Conservation (phyloP, 768 basidiomycete genomes). For the Suillus sp. region DNA sequence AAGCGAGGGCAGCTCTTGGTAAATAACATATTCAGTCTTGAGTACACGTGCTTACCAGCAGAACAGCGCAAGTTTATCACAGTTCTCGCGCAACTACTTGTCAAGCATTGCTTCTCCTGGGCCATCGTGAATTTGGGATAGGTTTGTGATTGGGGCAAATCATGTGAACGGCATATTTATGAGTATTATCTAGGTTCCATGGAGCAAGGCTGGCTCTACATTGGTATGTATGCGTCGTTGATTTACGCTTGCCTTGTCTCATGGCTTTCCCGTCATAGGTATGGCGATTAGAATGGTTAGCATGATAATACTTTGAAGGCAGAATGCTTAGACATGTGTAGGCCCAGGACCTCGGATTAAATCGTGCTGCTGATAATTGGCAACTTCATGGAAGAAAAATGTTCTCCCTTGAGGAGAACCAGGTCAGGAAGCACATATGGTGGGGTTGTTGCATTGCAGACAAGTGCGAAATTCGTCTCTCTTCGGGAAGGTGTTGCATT, state of each 20-base stretch:
- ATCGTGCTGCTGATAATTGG: slow-evolving; percentile 79
- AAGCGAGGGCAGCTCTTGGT: slow-evolving; percentile 68
- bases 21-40: slow-evolving; percentile 15
- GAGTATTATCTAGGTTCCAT: slow-evolving; percentile 47
- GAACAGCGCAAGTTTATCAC: slow-evolving; percentile 61
- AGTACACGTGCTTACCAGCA: slow-evolving; percentile 12
- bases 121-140: slow-evolving; percentile 84
- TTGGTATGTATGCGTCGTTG: slow-evolving; percentile 45
- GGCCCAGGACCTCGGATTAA: slow-evolving; percentile 82
- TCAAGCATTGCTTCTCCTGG: slow-evolving; percentile 77
- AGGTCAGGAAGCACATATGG: slow-evolving; percentile 77
- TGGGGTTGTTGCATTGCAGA: slow-evolving; percentile 75
- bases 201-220: slow-evolving; percentile 86
- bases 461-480: slow-evolving; percentile 46
- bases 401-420: slow-evolving; percentile 67
- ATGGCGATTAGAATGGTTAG: slow-evolving; percentile 77
- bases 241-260: background rate
- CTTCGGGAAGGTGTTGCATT: slow-evolving; percentile 9
- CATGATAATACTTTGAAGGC: slow-evolving; percentile 6
- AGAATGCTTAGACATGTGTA: slow-evolving; percentile 29
- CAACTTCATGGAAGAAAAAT: slow-evolving; percentile 59
- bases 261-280: slow-evolving; percentile 36
- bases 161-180: slow-evolving; percentile 16
- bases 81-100: slow-evolving; percentile 73
- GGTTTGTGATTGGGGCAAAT: slow-evolving; percentile 43